Conservation (phyloP, 345 rosid species). For the Punica granatum region DNA sequence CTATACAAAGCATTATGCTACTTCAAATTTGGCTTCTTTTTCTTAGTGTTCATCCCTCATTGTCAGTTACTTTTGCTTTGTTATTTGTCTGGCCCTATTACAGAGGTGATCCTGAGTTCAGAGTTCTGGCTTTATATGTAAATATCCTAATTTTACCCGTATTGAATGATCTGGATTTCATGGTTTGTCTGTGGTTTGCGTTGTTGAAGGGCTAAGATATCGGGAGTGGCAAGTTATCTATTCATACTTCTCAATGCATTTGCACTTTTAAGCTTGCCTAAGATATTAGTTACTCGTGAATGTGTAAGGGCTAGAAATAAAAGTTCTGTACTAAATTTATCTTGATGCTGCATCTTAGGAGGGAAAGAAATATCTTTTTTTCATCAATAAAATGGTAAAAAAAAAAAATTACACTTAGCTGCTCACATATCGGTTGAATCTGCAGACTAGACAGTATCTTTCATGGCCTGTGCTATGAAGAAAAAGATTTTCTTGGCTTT, state of each 20-base stretch:
- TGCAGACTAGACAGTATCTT: background rate
- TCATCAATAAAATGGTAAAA: background rate
- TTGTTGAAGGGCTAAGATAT: background rate
- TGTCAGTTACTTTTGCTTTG: background rate
- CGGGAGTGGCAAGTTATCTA: background rate
- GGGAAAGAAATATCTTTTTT: background rate
- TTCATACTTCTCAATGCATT: background rate
- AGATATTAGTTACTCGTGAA: background rate
- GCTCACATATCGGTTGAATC: background rate
- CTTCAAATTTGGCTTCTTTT: background rate
- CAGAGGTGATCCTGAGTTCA: background rate
- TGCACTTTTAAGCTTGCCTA: too few species aligned
- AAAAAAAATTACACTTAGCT: background rate
- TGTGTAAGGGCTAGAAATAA: background rate
- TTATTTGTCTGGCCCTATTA: background rate
- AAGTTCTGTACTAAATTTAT: too few species aligned
- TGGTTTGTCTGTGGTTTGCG: background rate
- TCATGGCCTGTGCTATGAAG: background rate
- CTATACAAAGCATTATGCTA: background rate
- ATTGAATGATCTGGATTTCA: background rate
- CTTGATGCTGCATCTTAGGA: too few species aligned
- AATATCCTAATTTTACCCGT: background rate
- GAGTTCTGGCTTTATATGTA: background rate
- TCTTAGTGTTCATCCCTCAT: background rate
- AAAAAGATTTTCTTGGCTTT: background rate